Evolutionary conservation across 2,329 filamentous ascomycete genomes (phyloP), one percentile per base, ranked within the genome.

Genomic region (Diplodia mutila): DNA sequence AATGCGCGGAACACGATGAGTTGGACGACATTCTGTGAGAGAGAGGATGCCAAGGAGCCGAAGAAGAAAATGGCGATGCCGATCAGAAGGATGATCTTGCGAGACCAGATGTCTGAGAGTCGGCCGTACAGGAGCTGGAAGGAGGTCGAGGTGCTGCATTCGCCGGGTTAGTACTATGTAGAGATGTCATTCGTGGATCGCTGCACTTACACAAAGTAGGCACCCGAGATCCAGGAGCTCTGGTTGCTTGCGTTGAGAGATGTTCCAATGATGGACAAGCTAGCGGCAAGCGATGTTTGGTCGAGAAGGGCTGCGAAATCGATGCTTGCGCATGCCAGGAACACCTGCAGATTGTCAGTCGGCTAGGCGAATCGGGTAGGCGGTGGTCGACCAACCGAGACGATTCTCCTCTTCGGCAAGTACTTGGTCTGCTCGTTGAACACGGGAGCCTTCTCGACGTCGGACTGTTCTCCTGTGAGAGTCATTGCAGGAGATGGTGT

Each of bases 231-330:
- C 85, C 85, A 87, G 0, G 85, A 83, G 0, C 82, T 80, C 68
- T 86, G 81, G 34, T 81, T 76, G 57, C 81, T 83, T 16, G 85
- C 83, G 3, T 82, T 76, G 5, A 87, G 74, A 0, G 83, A 79
- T 68, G 81, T 81, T n/a, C 83, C 83, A 27, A 87, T 82, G 61
- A 86, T 85, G 55, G 83, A 83, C 69, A 87, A 76, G 76, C 84
- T 86, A 16, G 83, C 80, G 0, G 85, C 85, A 37, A 87, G 75
- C 2, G 84, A 86, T 0, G 85, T 87, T 73, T 87, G 85, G 72
- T 87, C 85, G 78, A 87, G 86, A 61, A 87, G 76, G 0, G 85
- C 84, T 37, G 86, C 71, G 48, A 87, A 74, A 63, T 87, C 85
- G 67, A 86, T 83, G 25, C 80, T 85, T 53, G 85, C 82, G 69